phyloP scores from a whole-genome alignment of 2,329 filamentous ascomycete species.

The Orbilia oligospora region DNA sequence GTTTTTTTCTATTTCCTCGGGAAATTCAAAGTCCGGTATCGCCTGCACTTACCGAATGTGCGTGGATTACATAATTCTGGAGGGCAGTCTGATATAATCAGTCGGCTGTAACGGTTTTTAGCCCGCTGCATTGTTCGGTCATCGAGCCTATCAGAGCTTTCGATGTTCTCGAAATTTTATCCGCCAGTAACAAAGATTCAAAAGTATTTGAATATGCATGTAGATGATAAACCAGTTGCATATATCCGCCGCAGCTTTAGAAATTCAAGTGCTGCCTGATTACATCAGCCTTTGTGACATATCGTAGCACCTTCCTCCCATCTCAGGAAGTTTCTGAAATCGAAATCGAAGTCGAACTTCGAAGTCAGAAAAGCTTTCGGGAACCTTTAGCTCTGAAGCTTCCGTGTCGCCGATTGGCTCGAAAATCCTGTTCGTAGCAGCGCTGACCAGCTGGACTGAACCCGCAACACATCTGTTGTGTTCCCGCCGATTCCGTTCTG shows the following conservation, averaged over 20 bases:
- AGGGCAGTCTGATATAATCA: neutral
- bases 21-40: conserved; percentile 35
- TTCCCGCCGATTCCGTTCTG: neutral
- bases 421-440: conserved; percentile 6
- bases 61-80: conserved; percentile 39
- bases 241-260: conserved; percentile 21
- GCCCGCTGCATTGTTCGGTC: conserved; percentile 25
- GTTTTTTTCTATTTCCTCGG: conserved; percentile 25
- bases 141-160: conserved; percentile 41
- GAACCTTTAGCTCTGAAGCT: too few species aligned
- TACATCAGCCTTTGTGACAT: conserved; percentile 22
- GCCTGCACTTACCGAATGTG: conserved; percentile 36
- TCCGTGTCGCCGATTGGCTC: conserved; percentile 42
- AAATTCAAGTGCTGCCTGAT: conserved; percentile 47
- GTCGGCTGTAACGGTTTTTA: conserved; percentile 46
- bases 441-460: conserved; percentile 5
- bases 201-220: conserved; percentile 19
- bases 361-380: too few species aligned
- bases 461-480: conserved; percentile 37
- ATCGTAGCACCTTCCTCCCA: conserved; percentile 24
- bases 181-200: conserved; percentile 1
- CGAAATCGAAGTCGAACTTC: neutral
- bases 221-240: conserved; percentile 60
- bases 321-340: conserved; percentile 10
- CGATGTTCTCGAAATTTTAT: conserved; percentile 30